Percentiles rank a stretch among this genome's conserved stretches.
Conservation (phyloP, 2,329 filamentous ascomycete genomes). For the Aspergillus neoniger region DNA sequence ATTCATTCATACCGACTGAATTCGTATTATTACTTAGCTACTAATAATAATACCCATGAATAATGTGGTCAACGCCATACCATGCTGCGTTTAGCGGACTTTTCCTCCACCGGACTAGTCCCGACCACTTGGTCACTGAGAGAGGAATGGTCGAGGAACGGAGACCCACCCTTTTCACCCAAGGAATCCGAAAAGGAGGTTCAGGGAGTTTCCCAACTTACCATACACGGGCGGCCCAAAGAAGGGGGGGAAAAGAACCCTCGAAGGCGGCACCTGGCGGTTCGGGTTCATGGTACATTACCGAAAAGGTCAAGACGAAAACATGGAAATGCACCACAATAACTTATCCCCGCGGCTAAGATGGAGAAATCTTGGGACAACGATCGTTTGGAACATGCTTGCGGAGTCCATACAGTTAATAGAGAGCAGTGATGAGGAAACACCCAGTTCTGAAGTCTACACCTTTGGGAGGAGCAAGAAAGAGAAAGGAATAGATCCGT, state of each 20-base stretch:
- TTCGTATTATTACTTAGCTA: slow-evolving; percentile 5
- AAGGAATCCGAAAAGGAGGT: slow-evolving; percentile 19
- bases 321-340: slow-evolving; percentile 2
- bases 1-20: slow-evolving; percentile 3
- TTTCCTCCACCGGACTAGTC: not conserved
- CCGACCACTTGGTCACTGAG: not conserved
- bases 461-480: not conserved
- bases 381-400: not conserved
- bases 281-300: not conserved
- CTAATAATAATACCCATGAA: slow-evolving; percentile 4
- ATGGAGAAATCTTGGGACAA: not conserved
- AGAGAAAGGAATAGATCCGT: slow-evolving; percentile 8
- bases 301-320: slow-evolving; percentile 14
- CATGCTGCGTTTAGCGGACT: not conserved
- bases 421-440: not conserved
- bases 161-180: slow-evolving; percentile 19
- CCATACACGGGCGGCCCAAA: not conserved
- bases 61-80: not conserved
- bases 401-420: not conserved
- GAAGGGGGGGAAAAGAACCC: not conserved
- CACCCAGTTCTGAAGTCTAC: not conserved
- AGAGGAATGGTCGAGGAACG: slow-evolving; percentile 17
- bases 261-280: slow-evolving; percentile 9
- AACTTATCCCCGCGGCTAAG: too few species aligned
- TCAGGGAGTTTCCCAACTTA: not conserved